Conservation (phyloP, 208 protist species). For the Acanthamoeba triangularis region DNA sequence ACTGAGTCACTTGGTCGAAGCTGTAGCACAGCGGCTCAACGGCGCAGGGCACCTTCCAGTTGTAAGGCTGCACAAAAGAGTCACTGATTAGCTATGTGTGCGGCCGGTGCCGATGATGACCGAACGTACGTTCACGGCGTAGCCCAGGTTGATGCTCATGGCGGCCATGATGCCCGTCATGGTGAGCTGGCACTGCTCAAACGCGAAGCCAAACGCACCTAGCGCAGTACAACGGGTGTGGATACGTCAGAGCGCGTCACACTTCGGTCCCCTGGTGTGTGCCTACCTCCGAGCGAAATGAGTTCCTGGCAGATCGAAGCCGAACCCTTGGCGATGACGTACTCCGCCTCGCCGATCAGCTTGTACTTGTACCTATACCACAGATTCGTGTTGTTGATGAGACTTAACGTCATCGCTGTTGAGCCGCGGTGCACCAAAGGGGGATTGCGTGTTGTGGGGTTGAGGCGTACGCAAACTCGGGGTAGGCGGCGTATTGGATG, state of each 20-base stretch:
- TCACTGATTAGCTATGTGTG: too few relatives aligned
- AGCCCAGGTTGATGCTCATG: conserved; percentile 60
- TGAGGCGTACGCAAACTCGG: conserved; percentile 25
- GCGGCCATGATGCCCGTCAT: conserved; percentile 24
- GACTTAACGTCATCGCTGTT: not conserved
- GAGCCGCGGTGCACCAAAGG: not conserved
- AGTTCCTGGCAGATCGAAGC: conserved; percentile 2
- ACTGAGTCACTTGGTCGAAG: conserved; percentile 46
- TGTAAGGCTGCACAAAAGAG: conserved; percentile 25
- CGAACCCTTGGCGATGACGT: conserved; percentile 46
- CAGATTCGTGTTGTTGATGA: not conserved
- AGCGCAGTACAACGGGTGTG: not conserved
- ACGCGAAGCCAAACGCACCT: not conserved
- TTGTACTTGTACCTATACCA: conserved; percentile 36
- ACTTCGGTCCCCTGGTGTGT: not conserved
- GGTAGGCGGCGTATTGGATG: conserved; percentile 45
- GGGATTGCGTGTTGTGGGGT: not conserved
- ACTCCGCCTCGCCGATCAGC: conserved; percentile 8
- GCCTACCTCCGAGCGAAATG: not conserved
- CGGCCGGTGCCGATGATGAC: not conserved
- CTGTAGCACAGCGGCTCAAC: conserved; percentile 46
- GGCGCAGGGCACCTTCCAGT: conserved; percentile 56
- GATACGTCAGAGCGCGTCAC: not conserved
- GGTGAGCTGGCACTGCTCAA: conserved; percentile 63
- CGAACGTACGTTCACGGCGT: conserved; percentile 8